Evolutionary conservation across 345 rosid genomes (phyloP).

Genomic region (Citrus glauca): DNA sequence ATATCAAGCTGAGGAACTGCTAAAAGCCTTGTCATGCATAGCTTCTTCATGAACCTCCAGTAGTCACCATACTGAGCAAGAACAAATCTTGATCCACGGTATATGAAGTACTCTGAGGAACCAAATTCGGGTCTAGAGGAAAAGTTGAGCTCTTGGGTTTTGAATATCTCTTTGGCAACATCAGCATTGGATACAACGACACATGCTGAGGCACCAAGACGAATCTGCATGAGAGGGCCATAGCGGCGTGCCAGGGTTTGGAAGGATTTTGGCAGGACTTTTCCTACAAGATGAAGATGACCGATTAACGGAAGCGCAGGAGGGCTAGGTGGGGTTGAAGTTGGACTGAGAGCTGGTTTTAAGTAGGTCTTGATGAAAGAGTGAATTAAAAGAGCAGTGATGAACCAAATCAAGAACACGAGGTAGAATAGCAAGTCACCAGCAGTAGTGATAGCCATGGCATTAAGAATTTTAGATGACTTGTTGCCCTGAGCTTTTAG

Average conservation of each 20-base stretch:
- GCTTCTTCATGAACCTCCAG: slow-evolving; percentile 67
- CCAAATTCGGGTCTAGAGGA: slow-evolving; percentile 49
- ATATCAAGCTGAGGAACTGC: slow-evolving; percentile 54
- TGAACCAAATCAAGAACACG: slow-evolving; percentile 25
- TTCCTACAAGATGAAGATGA: slow-evolving; percentile 42
- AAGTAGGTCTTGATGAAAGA: slow-evolving; percentile 12
- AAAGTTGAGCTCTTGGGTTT: slow-evolving; percentile 42
- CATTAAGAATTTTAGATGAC: neutral
- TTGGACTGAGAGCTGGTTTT: neutral
- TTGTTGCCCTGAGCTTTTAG: neutral
- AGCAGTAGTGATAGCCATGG: slow-evolving; percentile 11
- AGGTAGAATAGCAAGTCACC: slow-evolving; percentile 2
- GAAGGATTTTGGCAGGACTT: slow-evolving; percentile 38
- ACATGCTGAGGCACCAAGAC: slow-evolving; percentile 40
- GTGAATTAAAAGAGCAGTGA: slow-evolving; percentile 20
- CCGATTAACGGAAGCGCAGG: slow-evolving; percentile 47
- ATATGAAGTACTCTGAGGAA: slow-evolving; percentile 40
- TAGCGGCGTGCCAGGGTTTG: slow-evolving; percentile 32
- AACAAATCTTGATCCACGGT: slow-evolving; percentile 44
- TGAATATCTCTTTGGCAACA: slow-evolving; percentile 43
- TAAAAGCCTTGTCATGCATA: slow-evolving; percentile 66
- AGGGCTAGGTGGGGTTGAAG: slow-evolving; percentile 36
- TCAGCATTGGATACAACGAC: slow-evolving; percentile 35
- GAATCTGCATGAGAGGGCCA: slow-evolving; percentile 46
- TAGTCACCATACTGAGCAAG: slow-evolving; percentile 47